Evolutionary conservation across 2,329 filamentous ascomycete genomes (phyloP), one percentile per base, ranked within the genome.

Genomic region (Colletotrichum plurivorum): DNA sequence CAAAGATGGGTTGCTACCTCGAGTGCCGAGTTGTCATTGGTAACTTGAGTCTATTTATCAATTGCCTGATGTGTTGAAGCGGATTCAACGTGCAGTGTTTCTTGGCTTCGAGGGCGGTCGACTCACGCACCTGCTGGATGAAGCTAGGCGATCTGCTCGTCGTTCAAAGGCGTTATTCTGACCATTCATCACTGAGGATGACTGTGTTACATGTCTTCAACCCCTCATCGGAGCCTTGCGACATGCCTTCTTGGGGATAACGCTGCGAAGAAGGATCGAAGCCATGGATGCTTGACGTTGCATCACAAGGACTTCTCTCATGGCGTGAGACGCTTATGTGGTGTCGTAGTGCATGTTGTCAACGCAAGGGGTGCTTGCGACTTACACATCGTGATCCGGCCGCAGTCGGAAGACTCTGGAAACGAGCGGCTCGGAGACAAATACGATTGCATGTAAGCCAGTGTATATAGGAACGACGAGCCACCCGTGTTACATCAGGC

Each of bases 81-180:
- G 25, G 27, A 45, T 43, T 56, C 43, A 43, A n/a, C 43, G 22
- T 49, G 49, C 20, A 27, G 4, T 6, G 8, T 31, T 31, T 10
- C 31, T 36, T 36, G 7, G 31, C 8, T 36, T 36, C 45, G 27
- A 18, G 22, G 27, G n/a, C 10, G 22, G 1, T 31, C 13, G 18
- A n/a, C 25, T 22, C 10, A 16, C 10, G 3, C 20, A 63, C 58
- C 63, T 67, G 63, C 63, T 67, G 6, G 13, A 67, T 63, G 4
- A 16, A 52, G 63, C 52, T 67, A 67, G 63, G 7, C 7, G 4
- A 39, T 25, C 9, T 22, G 9, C 4, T 36, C n/a, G 39, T 9
- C 27, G 52, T 18, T 48, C n/a, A 52, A 36, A 9, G 31, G 31
- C 48, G 7, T 12, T 16, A 13, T 15, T 15, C 7, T 13, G 13